Conservation (phyloP, 176 grass and related monocot genomes). For the Oryza meyeriana region DNA sequence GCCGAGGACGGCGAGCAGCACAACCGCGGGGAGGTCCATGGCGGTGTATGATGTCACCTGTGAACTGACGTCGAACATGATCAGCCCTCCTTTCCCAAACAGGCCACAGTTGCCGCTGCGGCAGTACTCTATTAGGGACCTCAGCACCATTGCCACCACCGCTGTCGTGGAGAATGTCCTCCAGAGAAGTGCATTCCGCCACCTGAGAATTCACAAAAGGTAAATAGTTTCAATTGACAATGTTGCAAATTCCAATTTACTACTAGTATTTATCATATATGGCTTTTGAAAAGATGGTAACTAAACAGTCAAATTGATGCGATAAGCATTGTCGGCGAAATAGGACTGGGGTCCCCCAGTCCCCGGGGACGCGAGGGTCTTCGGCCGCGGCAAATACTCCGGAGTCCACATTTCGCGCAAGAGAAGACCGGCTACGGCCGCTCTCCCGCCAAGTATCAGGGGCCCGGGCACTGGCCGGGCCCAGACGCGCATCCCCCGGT, state of each 20-base stretch:
- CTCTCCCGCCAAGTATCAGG: no score
- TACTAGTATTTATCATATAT: background rate
- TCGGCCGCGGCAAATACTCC: no score
- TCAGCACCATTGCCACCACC: slow-evolving; percentile 50
- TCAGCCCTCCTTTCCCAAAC: slow-evolving; percentile 69
- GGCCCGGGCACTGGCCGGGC: no score
- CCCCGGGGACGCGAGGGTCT: no score
- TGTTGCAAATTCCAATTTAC: background rate
- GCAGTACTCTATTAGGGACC: slow-evolving; percentile 55
- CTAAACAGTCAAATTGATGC: background rate
- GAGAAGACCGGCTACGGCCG: no score
- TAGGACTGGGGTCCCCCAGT: no score
- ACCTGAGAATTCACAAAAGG: slow-evolving; percentile 36
- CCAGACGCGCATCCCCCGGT: no score
- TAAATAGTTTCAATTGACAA: background rate
- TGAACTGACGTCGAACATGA: slow-evolving; percentile 73
- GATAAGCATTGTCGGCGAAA: no score
- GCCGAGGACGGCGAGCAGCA: slow-evolving; percentile 42
- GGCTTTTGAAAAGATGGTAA: background rate
- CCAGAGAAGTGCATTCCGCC: slow-evolving; percentile 76
- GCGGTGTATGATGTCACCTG: slow-evolving; percentile 29
- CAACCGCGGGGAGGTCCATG: slow-evolving; percentile 28
- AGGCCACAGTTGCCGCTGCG: slow-evolving; percentile 59
- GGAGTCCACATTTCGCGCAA: no score
- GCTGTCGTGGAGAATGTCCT: slow-evolving; percentile 76